phyloP scores from a whole-genome alignment of 208 protist species.

The Naegleria gruberi region DNA sequence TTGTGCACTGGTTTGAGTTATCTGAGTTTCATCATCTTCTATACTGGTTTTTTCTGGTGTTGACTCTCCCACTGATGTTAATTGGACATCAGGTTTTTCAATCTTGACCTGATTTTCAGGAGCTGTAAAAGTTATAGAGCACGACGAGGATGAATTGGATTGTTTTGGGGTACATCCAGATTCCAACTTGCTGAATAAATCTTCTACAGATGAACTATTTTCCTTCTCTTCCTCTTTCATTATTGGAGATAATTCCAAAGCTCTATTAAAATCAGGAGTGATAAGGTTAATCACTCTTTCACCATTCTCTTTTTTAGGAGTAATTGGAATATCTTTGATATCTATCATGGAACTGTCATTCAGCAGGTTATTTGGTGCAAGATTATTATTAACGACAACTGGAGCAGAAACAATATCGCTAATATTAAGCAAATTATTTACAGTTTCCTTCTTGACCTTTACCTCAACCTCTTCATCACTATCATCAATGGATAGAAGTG shows the following conservation, averaged over 20 bases:
- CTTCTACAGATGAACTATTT: not conserved
- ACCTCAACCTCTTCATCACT: not conserved
- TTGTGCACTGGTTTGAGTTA: too few relatives aligned
- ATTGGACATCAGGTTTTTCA: not conserved
- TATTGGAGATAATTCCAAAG: not conserved
- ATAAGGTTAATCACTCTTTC: not conserved
- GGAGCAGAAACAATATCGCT: not conserved
- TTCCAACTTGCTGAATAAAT: not conserved
- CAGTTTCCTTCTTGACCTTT: not conserved
- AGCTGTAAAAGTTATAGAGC: not conserved
- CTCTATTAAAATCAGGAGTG: not conserved
- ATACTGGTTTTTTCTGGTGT: not conserved
- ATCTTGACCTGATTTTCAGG: not conserved
- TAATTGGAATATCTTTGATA: not conserved
- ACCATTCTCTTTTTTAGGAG: not conserved
- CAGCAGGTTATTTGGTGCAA: not conserved
- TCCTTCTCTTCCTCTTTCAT: not conserved
- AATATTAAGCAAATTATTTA: not conserved
- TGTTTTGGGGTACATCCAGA: not conserved
- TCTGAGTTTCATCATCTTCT: not conserved
- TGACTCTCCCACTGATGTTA: too few relatives aligned
- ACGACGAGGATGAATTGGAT: not conserved
- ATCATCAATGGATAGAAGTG: not conserved
- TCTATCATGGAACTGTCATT: not conserved
- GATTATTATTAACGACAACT: too few relatives aligned